A percentile compares a stretch with the other conserved stretches of the same genome.
Evolutionary conservation across 768 basidiomycete genomes (phyloP).

Genomic region (Clitopilus passeckerianus): DNA sequence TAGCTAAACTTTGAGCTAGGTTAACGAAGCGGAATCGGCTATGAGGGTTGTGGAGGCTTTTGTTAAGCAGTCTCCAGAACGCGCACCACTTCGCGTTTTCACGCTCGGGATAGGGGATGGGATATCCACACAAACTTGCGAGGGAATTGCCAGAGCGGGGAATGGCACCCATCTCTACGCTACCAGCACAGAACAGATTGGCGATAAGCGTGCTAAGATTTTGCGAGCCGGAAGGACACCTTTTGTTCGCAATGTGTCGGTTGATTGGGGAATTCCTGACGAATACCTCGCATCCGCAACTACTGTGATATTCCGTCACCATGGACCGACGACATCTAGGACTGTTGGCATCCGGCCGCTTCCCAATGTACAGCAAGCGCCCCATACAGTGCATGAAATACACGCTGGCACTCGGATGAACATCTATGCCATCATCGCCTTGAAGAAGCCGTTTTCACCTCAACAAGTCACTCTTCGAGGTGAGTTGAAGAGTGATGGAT

Average conservation of each 20-base stretch:
- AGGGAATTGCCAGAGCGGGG: conserved; percentile 49
- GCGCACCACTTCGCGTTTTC: conserved; percentile 44
- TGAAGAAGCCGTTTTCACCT: conserved; percentile 22
- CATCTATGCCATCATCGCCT: conserved; percentile 26
- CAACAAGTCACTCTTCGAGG: conserved; percentile 27
- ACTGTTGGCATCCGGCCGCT: conserved; percentile 18
- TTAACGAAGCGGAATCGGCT: conserved; percentile 15
- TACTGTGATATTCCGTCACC: conserved; percentile 13
- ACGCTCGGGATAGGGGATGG: conserved; percentile 51
- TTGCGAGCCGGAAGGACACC: conserved; percentile 46
- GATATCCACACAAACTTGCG: conserved; percentile 46
- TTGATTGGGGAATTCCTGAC: conserved; percentile 45
- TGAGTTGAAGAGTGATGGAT: conserved; percentile 26
- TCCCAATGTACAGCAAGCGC: conserved; percentile 30
- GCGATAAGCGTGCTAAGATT: conserved; percentile 42
- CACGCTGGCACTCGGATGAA: conserved; percentile 29
- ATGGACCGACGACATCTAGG: conserved; percentile 10
- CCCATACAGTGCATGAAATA: conserved; percentile 23
- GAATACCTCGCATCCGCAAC: conserved; percentile 12
- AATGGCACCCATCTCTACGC: conserved; percentile 48
- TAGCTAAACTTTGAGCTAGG: conserved; percentile 7
- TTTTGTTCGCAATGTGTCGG: conserved; percentile 34
- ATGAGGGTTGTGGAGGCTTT: conserved; percentile 20
- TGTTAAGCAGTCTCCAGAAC: conserved; percentile 20
- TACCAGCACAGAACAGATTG: conserved; percentile 36